These are phyloP conservation scores for Nectriaceae sp. DNA, from an alignment of 2,329 filamentous ascomycete genomes.

Conservation along the genomic window DNA sequence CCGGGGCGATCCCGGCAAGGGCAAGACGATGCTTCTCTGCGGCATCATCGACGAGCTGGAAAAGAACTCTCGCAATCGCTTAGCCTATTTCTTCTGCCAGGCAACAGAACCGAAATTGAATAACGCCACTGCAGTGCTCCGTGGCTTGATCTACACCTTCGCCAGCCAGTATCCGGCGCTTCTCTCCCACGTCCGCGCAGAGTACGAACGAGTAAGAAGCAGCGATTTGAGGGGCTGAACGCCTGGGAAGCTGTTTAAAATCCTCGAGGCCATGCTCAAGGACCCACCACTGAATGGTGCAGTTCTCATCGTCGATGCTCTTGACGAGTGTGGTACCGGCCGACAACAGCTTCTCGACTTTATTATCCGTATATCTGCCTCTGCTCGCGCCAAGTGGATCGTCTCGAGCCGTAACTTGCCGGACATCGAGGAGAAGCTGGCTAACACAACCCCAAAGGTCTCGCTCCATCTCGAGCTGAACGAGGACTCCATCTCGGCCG, in stretches of 20 bases:
- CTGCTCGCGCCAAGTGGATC: slow-evolving; percentile 40
- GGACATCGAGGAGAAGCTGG: slow-evolving; percentile 37
- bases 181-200: slow-evolving; percentile 31
- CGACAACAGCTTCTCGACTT: slow-evolving; percentile 35
- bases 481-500: slow-evolving; percentile 30
- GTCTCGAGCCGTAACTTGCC: slow-evolving; percentile 41
- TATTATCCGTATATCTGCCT: slow-evolving; percentile 30
- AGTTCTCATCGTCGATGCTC: slow-evolving; percentile 47
- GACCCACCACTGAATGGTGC: slow-evolving; percentile 32
- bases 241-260: slow-evolving; percentile 34
- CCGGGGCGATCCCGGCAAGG: slow-evolving; percentile 43
- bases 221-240: slow-evolving; percentile 40
- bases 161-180: slow-evolving; percentile 36
- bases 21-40: slow-evolving; percentile 46
- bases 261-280: slow-evolving; percentile 42
- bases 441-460: slow-evolving; percentile 13
- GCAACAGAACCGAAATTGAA: slow-evolving; percentile 39
- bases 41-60: slow-evolving; percentile 39
- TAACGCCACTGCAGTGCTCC: slow-evolving; percentile 41
- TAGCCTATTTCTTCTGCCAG: slow-evolving; percentile 47
- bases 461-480: slow-evolving; percentile 41
- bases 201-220: slow-evolving; percentile 33
- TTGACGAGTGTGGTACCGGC: slow-evolving; percentile 40
- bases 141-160: slow-evolving; percentile 45
- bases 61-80: slow-evolving; percentile 19